phyloP scores from a whole-genome alignment of 306 rosid genomes.

The Clitoria ternatea region DNA sequence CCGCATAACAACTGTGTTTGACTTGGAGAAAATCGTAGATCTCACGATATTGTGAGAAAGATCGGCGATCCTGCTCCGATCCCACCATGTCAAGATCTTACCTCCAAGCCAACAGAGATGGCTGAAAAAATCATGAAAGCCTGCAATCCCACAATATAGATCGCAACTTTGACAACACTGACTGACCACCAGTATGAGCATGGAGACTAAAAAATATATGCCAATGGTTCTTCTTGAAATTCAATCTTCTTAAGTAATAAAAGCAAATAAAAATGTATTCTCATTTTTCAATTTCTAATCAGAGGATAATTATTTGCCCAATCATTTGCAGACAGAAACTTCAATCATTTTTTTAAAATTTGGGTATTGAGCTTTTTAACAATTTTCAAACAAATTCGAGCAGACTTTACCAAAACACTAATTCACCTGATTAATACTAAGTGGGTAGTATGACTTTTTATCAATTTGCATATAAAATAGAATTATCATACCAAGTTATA shows the following conservation, averaged over 20 bases:
- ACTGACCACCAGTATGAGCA: no score
- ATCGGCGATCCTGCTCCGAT: no score
- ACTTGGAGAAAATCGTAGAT: no score
- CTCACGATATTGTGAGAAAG: no score
- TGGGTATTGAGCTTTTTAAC: no score
- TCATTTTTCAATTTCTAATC: neutral
- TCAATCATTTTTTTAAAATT: neutral
- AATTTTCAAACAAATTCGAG: no score
- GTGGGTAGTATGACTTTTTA: neutral
- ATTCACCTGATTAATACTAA: neutral
- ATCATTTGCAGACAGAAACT: neutral
- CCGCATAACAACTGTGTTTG: no score
- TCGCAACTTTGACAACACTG: no score
- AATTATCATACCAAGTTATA: neutral
- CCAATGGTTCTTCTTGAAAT: neutral
- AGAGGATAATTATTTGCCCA: neutral
- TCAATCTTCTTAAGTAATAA: neutral
- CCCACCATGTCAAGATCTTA: no score
- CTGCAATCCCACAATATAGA: no score
- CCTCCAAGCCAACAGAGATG: no score
- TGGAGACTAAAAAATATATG: neutral
- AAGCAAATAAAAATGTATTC: neutral
- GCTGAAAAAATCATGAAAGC: no score
- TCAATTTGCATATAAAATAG: slow-evolving; percentile 6
- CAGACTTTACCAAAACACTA: neutral